Base-by-base conservation (phyloP, 345 rosid genomes). In the Trapa bicornis region DNA sequence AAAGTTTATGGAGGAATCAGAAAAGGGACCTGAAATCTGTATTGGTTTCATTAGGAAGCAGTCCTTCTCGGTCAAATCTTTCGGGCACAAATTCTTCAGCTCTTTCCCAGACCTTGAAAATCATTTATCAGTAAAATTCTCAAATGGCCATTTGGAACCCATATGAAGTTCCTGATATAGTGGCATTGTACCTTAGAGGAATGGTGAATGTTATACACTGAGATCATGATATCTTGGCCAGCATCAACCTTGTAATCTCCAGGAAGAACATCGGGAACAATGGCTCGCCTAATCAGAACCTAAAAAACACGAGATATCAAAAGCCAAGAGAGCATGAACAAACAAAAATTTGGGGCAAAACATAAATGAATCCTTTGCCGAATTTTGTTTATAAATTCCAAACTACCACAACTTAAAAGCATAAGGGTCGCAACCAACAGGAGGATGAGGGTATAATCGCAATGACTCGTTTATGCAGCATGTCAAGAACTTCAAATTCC, bases 361-460 rank as follows among this genome's bases (percentile, higher is more conserved):
- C 6, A 32, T 41, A 14, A 50, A 50, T 29, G 2, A 50, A 54
- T 54, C 32, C 36, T 54, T 54, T 35, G 3, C 33, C 33, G 3
- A n/a, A n/a, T 54, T n/a, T 54, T 54, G 60, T 54, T 54, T 7
- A 6, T 2, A 22, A 4, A 54, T 16, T 54, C 35, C 35, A 54
- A 54, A 16, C 60, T 17, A n/a, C 1, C 2, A 39, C 8, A 50
- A 61, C 15, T 13, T 22, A 13, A 52, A 63, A 41, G 73, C 32
- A 65, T 68, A 74, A 68, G 72, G 65, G 39, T 16, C 17, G 82
- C 72, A 76, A 78, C 92, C 73, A 84, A 90, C 98, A 72, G 96
- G 98, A 75, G 98, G 98, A 76, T 93, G 98, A 45, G 98, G 98
- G 67, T 88, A 93, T 29, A 93, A 86, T 65, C 97, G 97, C 79